These are phyloP conservation scores for Cubamyces lactineus DNA, from an alignment of 768 basidiomycete genomes.

Conservation along the genomic window DNA sequence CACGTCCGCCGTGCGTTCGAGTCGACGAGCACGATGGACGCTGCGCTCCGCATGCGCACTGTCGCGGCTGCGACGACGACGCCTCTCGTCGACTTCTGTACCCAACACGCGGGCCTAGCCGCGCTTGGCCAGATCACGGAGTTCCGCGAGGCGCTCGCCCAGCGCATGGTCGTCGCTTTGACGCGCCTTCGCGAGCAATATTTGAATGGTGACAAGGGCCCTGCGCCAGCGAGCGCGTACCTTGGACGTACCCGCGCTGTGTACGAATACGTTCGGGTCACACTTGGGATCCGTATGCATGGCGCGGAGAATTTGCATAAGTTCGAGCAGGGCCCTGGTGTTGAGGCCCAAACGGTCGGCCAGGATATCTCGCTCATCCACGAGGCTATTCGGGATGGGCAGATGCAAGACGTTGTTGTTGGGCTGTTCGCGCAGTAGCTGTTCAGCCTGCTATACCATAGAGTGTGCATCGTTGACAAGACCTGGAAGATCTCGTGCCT, in stretches of 20 bases:
- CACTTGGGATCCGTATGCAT: conserved; percentile 77
- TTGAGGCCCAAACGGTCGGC: conserved; percentile 70
- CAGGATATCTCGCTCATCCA: conserved; percentile 75
- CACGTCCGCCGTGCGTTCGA: conserved; percentile 62
- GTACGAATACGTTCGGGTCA: conserved; percentile 76
- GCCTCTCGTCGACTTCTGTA: conserved; percentile 65
- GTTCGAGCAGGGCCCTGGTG: conserved; percentile 65
- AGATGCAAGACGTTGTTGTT: conserved; percentile 59
- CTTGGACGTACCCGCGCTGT: conserved; percentile 70
- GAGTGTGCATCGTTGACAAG: too few species aligned
- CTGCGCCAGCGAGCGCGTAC: conserved; percentile 66
- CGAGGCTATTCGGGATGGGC: conserved; percentile 78
- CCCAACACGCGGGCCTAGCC: conserved; percentile 22
- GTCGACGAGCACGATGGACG: conserved; percentile 75
- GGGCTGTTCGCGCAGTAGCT: conserved; percentile 44
- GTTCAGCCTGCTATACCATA: too few species aligned
- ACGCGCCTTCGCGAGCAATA: conserved; percentile 56
- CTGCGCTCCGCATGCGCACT: conserved; percentile 65
- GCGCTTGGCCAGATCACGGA: conserved; percentile 44
- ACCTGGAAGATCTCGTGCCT: too few species aligned
- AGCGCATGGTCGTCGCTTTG: conserved; percentile 49
- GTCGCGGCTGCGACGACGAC: conserved; percentile 66
- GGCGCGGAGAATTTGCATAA: conserved; percentile 72
- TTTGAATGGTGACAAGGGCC: conserved; percentile 58
- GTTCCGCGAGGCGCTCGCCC: conserved; percentile 59